These are phyloP conservation scores for Spergularia marina DNA, from an alignment of 148 eudicot species.

Conservation along the genomic window DNA sequence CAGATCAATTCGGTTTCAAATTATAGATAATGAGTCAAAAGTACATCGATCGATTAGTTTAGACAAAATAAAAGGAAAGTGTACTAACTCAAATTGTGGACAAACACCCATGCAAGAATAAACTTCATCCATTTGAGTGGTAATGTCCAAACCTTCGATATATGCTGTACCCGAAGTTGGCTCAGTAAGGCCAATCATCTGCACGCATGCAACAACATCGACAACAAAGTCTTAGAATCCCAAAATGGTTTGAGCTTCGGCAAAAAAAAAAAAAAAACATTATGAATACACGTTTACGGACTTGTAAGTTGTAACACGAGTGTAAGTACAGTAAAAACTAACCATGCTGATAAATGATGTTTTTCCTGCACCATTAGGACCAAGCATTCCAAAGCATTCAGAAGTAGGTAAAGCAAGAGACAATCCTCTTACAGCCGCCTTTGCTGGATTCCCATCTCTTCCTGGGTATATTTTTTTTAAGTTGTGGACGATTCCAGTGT, in stretches of 20 bases:
- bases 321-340: neutral
- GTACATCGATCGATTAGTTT: too few relatives aligned
- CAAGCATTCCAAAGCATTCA: constrained; percentile 96
- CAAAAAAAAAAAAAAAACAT: too few relatives aligned
- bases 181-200: constrained; percentile 85
- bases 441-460: constrained; percentile 79
- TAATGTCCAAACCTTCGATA: constrained; percentile 64
- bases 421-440: constrained; percentile 68
- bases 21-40: too few relatives aligned
- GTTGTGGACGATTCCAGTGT: constrained; percentile 52
- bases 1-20: too few relatives aligned
- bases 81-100: constrained; percentile 79
- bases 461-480: constrained; percentile 70
- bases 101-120: constrained; percentile 87
- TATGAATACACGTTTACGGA: too few relatives aligned
- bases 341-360: constrained; percentile 84
- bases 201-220: too few relatives aligned
- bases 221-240: too few relatives aligned
- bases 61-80: too few relatives aligned
- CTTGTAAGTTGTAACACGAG: too few relatives aligned
- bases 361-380: constrained; percentile 92
- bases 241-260: too few relatives aligned
- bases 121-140: constrained; percentile 56
- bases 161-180: constrained; percentile 76
- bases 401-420: constrained; percentile 78